Percentiles rank a stretch among this genome's conserved stretches.
Evolutionary conservation across 371 early-diverging fungal genomes (phyloP).

Genomic region (Mortierella sp.): DNA sequence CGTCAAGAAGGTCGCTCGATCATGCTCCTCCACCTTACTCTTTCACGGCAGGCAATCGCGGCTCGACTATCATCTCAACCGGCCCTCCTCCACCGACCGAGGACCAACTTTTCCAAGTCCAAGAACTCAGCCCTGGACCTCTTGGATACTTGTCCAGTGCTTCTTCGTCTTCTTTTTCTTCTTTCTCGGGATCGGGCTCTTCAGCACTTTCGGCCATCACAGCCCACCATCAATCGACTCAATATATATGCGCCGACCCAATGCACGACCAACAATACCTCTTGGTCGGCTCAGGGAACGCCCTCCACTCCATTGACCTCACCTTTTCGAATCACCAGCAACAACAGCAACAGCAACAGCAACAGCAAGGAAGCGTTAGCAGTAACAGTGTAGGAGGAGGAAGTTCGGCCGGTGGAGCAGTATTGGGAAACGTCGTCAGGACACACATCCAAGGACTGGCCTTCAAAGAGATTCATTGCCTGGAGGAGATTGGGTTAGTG

Average conservation of each 20-base stretch:
- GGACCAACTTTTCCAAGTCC: constrained; percentile 29
- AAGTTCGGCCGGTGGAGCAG: background rate
- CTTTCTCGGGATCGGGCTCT: constrained; percentile 2
- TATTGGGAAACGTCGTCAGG: constrained; percentile 10
- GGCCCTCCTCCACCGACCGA: constrained; percentile 19
- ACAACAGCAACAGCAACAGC: constrained; percentile 19
- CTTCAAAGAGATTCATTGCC: constrained; percentile 55
- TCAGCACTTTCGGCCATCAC: background rate
- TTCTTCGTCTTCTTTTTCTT: background rate
- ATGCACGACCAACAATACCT: constrained; percentile 59
- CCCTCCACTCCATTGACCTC: constrained; percentile 54
- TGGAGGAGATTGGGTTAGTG: constrained; percentile 50
- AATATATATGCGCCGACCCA: constrained; percentile 45
- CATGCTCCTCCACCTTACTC: constrained; percentile 45
- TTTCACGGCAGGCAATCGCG: constrained; percentile 17
- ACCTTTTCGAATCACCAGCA: constrained; percentile 41
- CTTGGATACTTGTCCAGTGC: background rate
- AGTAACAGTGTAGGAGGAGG: background rate
- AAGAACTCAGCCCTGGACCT: constrained; percentile 13
- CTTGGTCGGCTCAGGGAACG: constrained; percentile 46
- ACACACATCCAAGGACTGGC: constrained; percentile 53
- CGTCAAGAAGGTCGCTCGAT: constrained; percentile 20
- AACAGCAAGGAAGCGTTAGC: background rate
- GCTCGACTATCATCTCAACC: constrained; percentile 41
- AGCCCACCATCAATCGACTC: constrained; percentile 11